These are phyloP conservation scores for Westerdykella sp. DNA, from an alignment of 2,329 filamentous ascomycete species.

Conservation along the genomic window DNA sequence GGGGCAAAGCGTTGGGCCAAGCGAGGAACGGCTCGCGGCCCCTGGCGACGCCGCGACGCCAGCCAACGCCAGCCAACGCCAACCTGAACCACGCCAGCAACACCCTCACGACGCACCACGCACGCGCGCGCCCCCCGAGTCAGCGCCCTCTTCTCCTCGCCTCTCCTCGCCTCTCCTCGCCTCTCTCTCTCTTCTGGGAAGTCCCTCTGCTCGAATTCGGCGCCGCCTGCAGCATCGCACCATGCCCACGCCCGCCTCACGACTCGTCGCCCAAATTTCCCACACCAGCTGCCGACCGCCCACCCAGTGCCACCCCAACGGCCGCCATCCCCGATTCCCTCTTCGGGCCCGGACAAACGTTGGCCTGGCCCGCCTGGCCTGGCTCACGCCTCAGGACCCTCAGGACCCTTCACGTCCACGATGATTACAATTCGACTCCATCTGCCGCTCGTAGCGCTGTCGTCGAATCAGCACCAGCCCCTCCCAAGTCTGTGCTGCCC, in stretches of 20 bases:
- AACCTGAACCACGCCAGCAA: neutral
- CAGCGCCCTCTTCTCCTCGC: neutral
- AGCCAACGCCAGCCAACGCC: slow-evolving; percentile 3
- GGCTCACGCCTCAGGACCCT: too few species aligned
- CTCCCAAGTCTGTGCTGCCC: neutral
- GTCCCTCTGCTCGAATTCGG: slow-evolving; percentile 12
- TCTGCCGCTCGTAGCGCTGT: neutral
- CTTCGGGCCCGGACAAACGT: slow-evolving; percentile 9
- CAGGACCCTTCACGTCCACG: too few species aligned
- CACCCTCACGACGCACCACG: neutral
- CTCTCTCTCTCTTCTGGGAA: slow-evolving; percentile 1
- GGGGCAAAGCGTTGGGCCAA: slow-evolving; percentile 15
- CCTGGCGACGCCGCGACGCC: neutral
- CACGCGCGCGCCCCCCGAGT: too few species aligned
- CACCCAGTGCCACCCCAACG: slow-evolving; percentile 16
- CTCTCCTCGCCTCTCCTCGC: too few species aligned
- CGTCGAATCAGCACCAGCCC: slow-evolving; percentile 9
- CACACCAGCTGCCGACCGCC: too few species aligned
- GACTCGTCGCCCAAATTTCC: too few species aligned
- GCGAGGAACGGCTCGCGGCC: slow-evolving; percentile 11
- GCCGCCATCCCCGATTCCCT: slow-evolving; percentile 15
- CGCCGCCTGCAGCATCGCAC: slow-evolving; percentile 15
- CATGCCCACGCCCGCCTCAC: neutral
- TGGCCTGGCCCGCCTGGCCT: slow-evolving; percentile 4
- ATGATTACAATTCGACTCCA: slow-evolving; percentile 1